phyloP scores from a whole-genome alignment of 352 stramenopile genomes.

The Phytophthora sojae region DNA sequence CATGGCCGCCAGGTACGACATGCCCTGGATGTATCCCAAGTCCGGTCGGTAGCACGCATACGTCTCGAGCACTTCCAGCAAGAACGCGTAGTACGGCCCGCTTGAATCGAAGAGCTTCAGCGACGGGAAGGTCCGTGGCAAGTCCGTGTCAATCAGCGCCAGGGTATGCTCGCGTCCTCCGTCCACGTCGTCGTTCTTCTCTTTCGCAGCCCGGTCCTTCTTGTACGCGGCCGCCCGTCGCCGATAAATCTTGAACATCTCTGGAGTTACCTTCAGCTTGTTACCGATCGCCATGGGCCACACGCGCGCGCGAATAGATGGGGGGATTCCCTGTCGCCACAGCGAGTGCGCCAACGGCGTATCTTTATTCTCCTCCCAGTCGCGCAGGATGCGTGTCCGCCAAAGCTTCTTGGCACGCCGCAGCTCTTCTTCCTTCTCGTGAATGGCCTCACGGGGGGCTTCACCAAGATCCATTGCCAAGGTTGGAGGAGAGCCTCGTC shows the following conservation, averaged over 20 bases:
- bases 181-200: conserved; percentile 37
- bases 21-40: conserved; percentile 90
- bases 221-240: conserved; percentile 69
- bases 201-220: conserved; percentile 41
- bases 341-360: conserved; percentile 78
- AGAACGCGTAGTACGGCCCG: conserved; percentile 77
- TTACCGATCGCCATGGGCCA: conserved; percentile 90
- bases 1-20: conserved; percentile 90
- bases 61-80: conserved; percentile 86
- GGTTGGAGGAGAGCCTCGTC: conserved; percentile 32
- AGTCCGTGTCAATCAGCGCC: conserved; percentile 86
- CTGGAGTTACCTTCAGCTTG: conserved; percentile 84
- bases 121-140: conserved; percentile 87
- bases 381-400: conserved; percentile 75
- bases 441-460: conserved; percentile 57
- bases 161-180: conserved; percentile 81
- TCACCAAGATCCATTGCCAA: conserved; percentile 26
- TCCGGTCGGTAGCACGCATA: conserved; percentile 90
- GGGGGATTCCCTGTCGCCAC: conserved; percentile 85
- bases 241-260: conserved; percentile 90
- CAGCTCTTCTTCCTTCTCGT: conserved; percentile 83
- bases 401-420: conserved; percentile 86
- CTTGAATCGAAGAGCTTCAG: conserved; percentile 81
- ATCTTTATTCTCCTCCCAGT: conserved; percentile 83
- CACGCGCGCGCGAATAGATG: conserved; percentile 80